Percentiles rank a stretch among this genome's conserved stretches.
phyloP scores from a whole-genome alignment of 371 early-diverging fungal species.

The Saksenaea oblongispora region DNA sequence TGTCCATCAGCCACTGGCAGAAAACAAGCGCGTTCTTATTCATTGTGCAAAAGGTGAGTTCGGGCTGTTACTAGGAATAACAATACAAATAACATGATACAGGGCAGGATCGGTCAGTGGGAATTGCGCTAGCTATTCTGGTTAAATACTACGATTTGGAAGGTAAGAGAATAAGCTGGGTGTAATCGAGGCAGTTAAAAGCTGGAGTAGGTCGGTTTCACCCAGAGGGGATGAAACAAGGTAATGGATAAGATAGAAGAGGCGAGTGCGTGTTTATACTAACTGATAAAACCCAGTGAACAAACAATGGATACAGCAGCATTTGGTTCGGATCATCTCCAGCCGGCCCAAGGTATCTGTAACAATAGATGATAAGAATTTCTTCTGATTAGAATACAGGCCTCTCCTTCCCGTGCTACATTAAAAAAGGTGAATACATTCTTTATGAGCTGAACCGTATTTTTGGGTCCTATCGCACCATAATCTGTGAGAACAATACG shows the following conservation, averaged over 20 bases:
- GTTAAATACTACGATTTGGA: conserved; percentile 55
- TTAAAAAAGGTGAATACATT: conserved; percentile 26
- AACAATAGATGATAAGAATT: not conserved
- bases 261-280: not conserved
- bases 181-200: not conserved
- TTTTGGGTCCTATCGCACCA: too few species aligned
- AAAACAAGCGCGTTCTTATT: conserved; percentile 43
- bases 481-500: too few species aligned
- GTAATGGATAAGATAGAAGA: conserved; percentile 4
- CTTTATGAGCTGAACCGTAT: conserved; percentile 19
- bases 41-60: conserved; percentile 53
- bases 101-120: conserved; percentile 75
- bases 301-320: conserved; percentile 66
- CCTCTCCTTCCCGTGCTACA: conserved; percentile 27
- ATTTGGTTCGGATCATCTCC: conserved; percentile 68
- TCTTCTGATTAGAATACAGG: conserved; percentile 3
- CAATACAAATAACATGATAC: not conserved
- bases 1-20: conserved; percentile 29
- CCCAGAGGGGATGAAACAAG: conserved; percentile 18
- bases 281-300: conserved; percentile 34
- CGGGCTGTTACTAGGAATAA: not conserved
- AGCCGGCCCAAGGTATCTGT: conserved; percentile 46
- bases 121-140: conserved; percentile 71
- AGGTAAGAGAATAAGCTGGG: conserved; percentile 14
- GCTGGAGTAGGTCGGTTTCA: conserved; percentile 7